Percentiles rank a stretch among this genome's conserved stretches.
These are phyloP conservation scores for Plasmodium vivax DNA, from an alignment of 169 alveolate genomes.

Conservation along the genomic window DNA sequence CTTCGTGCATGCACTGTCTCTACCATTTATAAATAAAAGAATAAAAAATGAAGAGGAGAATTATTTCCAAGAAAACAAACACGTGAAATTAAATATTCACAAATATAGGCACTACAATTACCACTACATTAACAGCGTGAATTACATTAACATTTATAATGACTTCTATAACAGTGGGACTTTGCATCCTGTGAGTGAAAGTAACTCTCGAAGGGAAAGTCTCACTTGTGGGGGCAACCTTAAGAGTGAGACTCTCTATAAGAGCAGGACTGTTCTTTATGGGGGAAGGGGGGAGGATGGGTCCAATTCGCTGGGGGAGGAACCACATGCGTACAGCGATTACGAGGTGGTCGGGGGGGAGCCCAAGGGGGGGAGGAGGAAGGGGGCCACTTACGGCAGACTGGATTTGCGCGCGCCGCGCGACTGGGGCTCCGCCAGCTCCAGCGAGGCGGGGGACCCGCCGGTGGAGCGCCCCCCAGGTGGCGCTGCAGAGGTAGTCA, in stretches of 20 bases:
- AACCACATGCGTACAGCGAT: slow-evolving; percentile 23
- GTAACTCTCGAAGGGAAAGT: background rate
- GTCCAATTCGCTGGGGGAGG: background rate
- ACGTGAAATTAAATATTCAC: slow-evolving; percentile 43
- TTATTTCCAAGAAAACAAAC: slow-evolving; percentile 43
- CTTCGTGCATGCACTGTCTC: slow-evolving; percentile 45
- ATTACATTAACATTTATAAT: slow-evolving; percentile 53
- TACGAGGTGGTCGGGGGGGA: background rate
- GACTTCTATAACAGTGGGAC: slow-evolving; percentile 51
- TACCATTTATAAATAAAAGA: slow-evolving; percentile 40
- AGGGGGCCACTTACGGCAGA: background rate
- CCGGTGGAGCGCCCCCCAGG: background rate
- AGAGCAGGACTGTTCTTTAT: background rate
- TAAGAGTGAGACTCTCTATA: background rate
- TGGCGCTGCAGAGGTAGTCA: background rate
- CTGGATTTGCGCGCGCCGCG: background rate
- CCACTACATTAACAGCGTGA: slow-evolving; percentile 53
- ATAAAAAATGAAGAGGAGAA: slow-evolving; percentile 44
- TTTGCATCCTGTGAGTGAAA: background rate
- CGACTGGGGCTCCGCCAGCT: background rate
- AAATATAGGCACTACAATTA: slow-evolving; percentile 58
- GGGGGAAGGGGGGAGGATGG: background rate
- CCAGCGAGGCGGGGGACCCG: background rate
- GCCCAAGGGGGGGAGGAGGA: background rate
- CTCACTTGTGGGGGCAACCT: background rate